Evolutionary conservation across 2,329 filamentous ascomycete genomes (phyloP).

Genomic region (Penicillium sp.): DNA sequence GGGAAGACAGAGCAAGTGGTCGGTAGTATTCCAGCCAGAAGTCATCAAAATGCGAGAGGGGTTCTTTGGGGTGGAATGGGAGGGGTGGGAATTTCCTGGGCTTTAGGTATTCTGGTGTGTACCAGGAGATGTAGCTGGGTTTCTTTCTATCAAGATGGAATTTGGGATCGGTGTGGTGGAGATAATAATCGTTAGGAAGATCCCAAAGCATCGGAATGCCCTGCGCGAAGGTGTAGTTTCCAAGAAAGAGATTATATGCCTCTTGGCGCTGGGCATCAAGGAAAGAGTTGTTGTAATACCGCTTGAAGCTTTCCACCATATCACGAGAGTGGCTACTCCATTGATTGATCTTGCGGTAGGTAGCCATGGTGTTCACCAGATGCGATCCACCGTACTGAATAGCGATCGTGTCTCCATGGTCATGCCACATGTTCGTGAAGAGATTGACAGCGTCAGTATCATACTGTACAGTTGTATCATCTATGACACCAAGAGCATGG

Average conservation of each 20-base stretch:
- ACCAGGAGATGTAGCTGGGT: constrained; percentile 87
- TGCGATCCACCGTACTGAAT: constrained; percentile 97
- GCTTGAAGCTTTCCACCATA: constrained; percentile 99
- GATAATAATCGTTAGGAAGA: constrained; percentile 88
- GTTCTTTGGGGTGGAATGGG: constrained; percentile 31
- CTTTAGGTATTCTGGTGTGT: constrained; percentile 69
- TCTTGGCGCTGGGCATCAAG: constrained; percentile 97
- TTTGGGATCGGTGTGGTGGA: constrained; percentile 84
- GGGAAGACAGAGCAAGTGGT: constrained; percentile 80
- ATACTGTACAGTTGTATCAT: constrained; percentile 76
- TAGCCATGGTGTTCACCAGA: constrained; percentile 98
- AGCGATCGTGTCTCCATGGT: constrained; percentile 95
- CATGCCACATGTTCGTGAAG: constrained; percentile 97
- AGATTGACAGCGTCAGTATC: constrained; percentile 95
- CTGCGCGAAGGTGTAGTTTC: constrained; percentile 86
- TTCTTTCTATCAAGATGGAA: constrained; percentile 63
- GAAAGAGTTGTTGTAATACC: constrained; percentile 99
- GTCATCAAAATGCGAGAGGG: constrained; percentile 69
- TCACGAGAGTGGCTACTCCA: constrained; percentile 97
- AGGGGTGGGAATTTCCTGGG: constrained; percentile 58
- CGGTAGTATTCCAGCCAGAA: constrained; percentile 98
- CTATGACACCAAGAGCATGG: constrained; percentile 84
- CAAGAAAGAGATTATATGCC: constrained; percentile 94
- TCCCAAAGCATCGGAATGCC: constrained; percentile 98
- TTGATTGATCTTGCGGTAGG: constrained; percentile 97